Evolutionary conservation across 2,329 filamentous ascomycete species (phyloP).

Genomic region (Monilinia vaccinii-corymbosi): DNA sequence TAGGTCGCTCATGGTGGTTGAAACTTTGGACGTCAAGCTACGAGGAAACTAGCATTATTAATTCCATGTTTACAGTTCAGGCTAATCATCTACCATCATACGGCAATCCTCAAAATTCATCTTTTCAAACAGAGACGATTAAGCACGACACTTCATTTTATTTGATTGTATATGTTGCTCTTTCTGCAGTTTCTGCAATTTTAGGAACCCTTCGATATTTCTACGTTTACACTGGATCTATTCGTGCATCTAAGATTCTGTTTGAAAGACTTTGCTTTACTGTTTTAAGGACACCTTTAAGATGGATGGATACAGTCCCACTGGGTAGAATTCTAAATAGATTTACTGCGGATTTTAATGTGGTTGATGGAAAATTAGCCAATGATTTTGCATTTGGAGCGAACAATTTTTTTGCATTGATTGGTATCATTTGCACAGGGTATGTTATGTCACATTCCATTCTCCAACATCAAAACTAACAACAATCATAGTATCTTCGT

Average conservation of each 20-base stretch:
- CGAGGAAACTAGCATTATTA: conserved; percentile 23
- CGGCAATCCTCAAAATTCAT: neutral
- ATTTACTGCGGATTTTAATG: conserved; percentile 69
- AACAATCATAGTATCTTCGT: conserved; percentile 43
- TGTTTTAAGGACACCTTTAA: conserved; percentile 62
- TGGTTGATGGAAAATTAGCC: conserved; percentile 59
- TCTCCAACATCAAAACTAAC: conserved; percentile 37
- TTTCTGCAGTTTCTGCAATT: conserved; percentile 48
- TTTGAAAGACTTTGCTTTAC: conserved; percentile 59
- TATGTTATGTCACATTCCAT: conserved; percentile 19
- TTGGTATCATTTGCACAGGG: conserved; percentile 58
- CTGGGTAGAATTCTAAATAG: conserved; percentile 69
- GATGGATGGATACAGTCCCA: conserved; percentile 74
- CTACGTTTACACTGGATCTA: conserved; percentile 54
- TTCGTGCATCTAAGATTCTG: conserved; percentile 58
- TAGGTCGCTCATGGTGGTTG: conserved; percentile 54
- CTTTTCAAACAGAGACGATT: neutral
- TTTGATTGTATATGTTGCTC: conserved; percentile 54
- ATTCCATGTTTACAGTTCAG: conserved; percentile 35
- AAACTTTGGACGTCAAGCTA: conserved; percentile 49
- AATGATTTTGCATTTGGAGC: conserved; percentile 53
- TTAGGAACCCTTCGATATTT: conserved; percentile 54
- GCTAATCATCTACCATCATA: conserved; percentile 4
- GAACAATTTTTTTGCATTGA: conserved; percentile 50
- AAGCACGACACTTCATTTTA: conserved; percentile 46